Evolutionary conservation across 2,329 filamentous ascomycete genomes (phyloP).

Genomic region (Cercospora berteroae): DNA sequence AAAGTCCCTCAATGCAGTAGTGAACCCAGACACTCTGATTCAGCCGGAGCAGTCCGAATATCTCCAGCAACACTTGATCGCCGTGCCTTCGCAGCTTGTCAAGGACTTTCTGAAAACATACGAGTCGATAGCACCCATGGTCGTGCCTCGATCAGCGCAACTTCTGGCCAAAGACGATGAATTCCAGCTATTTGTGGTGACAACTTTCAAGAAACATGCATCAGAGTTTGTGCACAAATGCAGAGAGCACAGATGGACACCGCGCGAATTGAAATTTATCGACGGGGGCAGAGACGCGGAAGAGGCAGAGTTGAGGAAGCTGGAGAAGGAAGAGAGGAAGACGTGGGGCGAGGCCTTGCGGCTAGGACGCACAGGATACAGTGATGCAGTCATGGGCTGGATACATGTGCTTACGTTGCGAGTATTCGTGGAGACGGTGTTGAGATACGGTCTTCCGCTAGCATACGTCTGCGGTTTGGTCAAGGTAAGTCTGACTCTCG

Average conservation of each 20-base stretch:
- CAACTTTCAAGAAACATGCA: slow-evolving; percentile 88
- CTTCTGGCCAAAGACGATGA: slow-evolving; percentile 84
- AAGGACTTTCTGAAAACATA: slow-evolving; percentile 90
- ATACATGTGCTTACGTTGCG: slow-evolving; percentile 85
- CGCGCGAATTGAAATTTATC: slow-evolving; percentile 88
- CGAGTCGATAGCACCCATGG: slow-evolving; percentile 85
- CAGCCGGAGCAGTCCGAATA: slow-evolving; percentile 86
- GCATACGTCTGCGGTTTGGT: slow-evolving; percentile 84
- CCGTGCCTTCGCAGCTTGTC: slow-evolving; percentile 72
- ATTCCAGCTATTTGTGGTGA: slow-evolving; percentile 83
- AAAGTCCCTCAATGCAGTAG: slow-evolving; percentile 85
- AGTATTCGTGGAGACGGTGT: slow-evolving; percentile 97
- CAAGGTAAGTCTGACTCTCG: slow-evolving; percentile 58
- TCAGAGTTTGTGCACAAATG: slow-evolving; percentile 88
- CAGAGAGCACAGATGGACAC: slow-evolving; percentile 90
- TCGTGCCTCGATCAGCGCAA: slow-evolving; percentile 82
- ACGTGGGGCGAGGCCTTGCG: slow-evolving; percentile 89
- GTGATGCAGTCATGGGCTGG: slow-evolving; percentile 94
- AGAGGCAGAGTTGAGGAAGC: slow-evolving; percentile 76
- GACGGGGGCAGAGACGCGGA: slow-evolving; percentile 89
- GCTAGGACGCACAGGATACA: slow-evolving; percentile 87
- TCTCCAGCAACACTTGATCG: slow-evolving; percentile 91
- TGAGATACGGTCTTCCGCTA: slow-evolving; percentile 88
- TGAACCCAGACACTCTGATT: slow-evolving; percentile 70
- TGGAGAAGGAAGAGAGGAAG: slow-evolving; percentile 82